Evolutionary conservation across 2,329 filamentous ascomycete species (phyloP), one percentile per base, ranked within the genome.

Genomic region (Alternaria consortialis): DNA sequence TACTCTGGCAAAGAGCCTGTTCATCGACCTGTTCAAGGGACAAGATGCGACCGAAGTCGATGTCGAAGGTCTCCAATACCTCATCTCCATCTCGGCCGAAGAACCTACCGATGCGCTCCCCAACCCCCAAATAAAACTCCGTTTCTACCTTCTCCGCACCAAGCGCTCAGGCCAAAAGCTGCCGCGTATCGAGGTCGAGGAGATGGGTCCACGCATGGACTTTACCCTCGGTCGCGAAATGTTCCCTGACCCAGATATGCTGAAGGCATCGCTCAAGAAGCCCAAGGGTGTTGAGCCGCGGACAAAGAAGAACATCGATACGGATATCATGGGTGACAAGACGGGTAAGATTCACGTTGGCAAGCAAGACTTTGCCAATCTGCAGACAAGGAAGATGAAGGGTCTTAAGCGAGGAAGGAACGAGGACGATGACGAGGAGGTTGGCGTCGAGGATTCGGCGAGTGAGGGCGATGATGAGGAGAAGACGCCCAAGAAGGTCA

Each of bases 311-410:
- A 99, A 99, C 80, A 90, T 99, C 71, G 87, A 89, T 56, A 96
- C 91, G 58, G 94, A 98, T 79, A 81, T 89, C 43, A 93, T 99
- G 82, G 95, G 95, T 77, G 95, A 99, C 81, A 98, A 98, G 89
- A 86, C 98, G 66, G 95, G 94, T 65, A 90, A 93, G 70, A 91
- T 99, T 65, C 95, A 99, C 79, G 81, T 97, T 62, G 93, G 91
- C 74, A 93, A 90, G 83, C 93, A 97, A 81, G 93, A 99, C 81
- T 86, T 99, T 60, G 85, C 84, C 75, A 87, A 91, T 72, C 80
- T 99, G 80, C 95, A 99, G 84, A 96, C 94, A 54, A 90, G 95
- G 76, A 99, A 99, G 88, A 98, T 99, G 94, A 99, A 99, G 88
- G 95, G 94, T 69, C 81, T 99, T 69, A 99, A 98, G 87, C 86